A percentile compares a stretch with the other conserved stretches of the same genome.
These are phyloP conservation scores for Sophora flavescens DNA, from an alignment of 306 rosid genomes.

Conservation along the genomic window DNA sequence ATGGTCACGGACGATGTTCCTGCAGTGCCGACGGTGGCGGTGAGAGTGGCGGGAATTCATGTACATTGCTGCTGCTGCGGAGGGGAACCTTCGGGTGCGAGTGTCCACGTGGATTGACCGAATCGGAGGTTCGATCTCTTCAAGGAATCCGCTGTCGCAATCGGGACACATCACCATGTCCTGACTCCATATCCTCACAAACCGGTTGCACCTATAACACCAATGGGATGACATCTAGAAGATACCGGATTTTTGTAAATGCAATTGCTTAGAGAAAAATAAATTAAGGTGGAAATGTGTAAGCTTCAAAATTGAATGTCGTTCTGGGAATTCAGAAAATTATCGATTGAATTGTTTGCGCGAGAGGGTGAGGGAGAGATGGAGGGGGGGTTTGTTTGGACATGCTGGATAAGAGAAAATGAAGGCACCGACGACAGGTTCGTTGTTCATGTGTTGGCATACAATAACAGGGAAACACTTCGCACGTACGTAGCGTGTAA, in stretches of 20 bases:
- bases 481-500: constrained; percentile 25
- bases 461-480: constrained; percentile 49
- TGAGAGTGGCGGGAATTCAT: constrained; percentile 50
- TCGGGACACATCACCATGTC: constrained; percentile 61
- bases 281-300: no score
- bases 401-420: constrained; percentile 42
- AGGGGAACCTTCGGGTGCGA: constrained; percentile 48
- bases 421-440: not conserved
- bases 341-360: constrained; percentile 4
- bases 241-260: no score
- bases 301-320: no score
- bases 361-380: not conserved
- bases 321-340: not conserved
- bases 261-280: no score
- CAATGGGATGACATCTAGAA: constrained; percentile 61
- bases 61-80: constrained; percentile 60
- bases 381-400: not conserved
- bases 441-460: constrained; percentile 20
- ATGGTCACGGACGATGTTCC: not conserved
- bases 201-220: constrained; percentile 77
- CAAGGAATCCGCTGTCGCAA: constrained; percentile 78
- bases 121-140: constrained; percentile 46
- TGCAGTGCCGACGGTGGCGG: constrained; percentile 32
- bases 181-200: constrained; percentile 53
- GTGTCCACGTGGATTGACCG: constrained; percentile 28